Base-by-base conservation (phyloP, 2,329 filamentous ascomycete genomes). In the Davidsoniella virescens region DNA sequence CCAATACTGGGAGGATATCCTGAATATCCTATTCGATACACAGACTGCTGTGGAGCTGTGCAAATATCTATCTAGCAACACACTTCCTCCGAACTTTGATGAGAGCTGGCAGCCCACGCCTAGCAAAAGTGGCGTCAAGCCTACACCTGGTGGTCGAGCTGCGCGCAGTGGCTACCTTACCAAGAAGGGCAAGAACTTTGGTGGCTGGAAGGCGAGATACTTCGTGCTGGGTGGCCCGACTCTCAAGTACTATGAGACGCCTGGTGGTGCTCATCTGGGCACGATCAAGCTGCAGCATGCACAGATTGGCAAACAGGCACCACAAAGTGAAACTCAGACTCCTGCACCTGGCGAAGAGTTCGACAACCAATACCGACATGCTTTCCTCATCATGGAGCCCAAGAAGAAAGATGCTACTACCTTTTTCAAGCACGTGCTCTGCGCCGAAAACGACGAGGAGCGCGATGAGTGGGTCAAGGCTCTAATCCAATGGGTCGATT, bases 161-260 rank as follows among this genome's bases (percentile, higher is more conserved):
- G 72, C 80, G 53, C 87, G 86, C 60, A 88, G 81, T 60, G 92
- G 92, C 7, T 98, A 96, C 63, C 69, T 98, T 46, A 96, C 92
- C 2, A 98, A 98, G 68, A 78, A 85, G 57, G 92, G 92, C 45
- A 98, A 98, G 71, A 96, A 96, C 60, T 98, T 98, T 66, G 92
- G 92, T 47, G 92, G 92, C 45, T 98, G 92, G 92, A 98, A 98
- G 65, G 88, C 87, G 9, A 68, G 77, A 33, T 80, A 77, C 59
- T 81, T 80, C 59, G 66, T 77, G 18, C 67, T 78, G 10, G 73
- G 78, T 48, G 73, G 75, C 0, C 73, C 74, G n/a, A 65, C 69
- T 7, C 59, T 98, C 58, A 87, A 84, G 59, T 98, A 98, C 62
- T 96, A 85, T 59, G 92, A 98, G 64, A 78, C 83, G 2, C 87